phyloP scores from a whole-genome alignment of 805 yeast species.

The Lachancea thermotolerans region DNA sequence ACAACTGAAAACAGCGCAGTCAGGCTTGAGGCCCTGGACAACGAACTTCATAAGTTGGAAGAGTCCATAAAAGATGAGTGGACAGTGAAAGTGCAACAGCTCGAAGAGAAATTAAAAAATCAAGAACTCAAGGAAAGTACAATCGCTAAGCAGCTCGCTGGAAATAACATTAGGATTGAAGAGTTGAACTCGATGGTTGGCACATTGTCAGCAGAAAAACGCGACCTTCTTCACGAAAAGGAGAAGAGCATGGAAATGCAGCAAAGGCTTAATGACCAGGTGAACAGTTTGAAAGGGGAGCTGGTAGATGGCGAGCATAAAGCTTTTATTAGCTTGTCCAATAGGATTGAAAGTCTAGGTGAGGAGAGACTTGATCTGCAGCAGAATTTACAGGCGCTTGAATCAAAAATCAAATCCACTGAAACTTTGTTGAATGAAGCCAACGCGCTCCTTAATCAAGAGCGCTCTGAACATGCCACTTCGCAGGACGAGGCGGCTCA shows the following conservation, averaged over 20 bases:
- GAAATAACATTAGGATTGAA: not conserved
- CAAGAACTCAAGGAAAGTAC: not conserved
- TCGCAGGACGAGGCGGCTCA: slow-evolving; percentile 5
- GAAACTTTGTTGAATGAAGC: not conserved
- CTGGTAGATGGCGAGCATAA: slow-evolving; percentile 5
- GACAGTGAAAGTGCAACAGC: not conserved
- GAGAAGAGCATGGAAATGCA: not conserved
- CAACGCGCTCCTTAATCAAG: not conserved
- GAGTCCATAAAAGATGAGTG: not conserved
- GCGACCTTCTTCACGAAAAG: slow-evolving; percentile 1
- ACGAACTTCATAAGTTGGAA: not conserved
- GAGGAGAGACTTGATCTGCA: not conserved
- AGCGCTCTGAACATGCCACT: not conserved
- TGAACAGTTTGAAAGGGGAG: slow-evolving; percentile 2
- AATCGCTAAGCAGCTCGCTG: not conserved
- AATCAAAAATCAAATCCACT: not conserved
- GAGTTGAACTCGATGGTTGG: not conserved
- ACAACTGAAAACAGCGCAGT: not conserved
- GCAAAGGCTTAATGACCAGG: not conserved
- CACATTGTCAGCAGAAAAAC: not conserved
- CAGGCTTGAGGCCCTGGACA: not conserved
- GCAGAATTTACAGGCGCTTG: not conserved
- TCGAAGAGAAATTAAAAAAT: slow-evolving; percentile 5
- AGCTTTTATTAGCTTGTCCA: not conserved
- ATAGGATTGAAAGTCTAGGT: not conserved